phyloP scores from a whole-genome alignment of 192 early-diverging fungal genomes.

The Umbelopsis ramanniana region DNA sequence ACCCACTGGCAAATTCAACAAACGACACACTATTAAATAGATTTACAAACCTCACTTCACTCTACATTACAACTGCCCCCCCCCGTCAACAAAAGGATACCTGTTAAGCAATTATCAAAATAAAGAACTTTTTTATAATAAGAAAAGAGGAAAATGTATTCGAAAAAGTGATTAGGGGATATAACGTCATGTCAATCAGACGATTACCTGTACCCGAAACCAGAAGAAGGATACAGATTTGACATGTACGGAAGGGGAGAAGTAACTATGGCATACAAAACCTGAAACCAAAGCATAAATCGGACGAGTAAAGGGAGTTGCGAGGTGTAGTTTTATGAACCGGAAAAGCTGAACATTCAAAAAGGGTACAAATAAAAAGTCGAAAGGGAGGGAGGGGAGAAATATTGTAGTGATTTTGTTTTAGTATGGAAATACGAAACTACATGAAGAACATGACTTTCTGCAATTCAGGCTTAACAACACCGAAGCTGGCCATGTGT shows the following conservation, averaged over 20 bases:
- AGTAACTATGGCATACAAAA: no score
- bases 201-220: no score
- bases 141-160: background rate
- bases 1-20: constrained; percentile 16
- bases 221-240: no score
- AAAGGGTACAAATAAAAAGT: background rate
- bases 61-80: background rate
- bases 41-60: background rate
- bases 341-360: background rate
- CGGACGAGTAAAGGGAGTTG: no score
- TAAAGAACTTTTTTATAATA: no score
- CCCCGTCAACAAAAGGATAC: no score
- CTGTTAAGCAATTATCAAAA: no score
- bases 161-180: background rate
- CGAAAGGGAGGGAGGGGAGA: background rate
- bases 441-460: constrained; percentile 30
- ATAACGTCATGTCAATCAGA: no score
- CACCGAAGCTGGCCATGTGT: constrained; percentile 34
- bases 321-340: no score
- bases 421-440: background rate
- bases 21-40: constrained; percentile 21
- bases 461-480: constrained; percentile 44
- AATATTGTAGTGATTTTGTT: no score
- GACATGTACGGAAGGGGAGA: no score
- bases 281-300: no score